Percentiles rank a stretch among this genome's conserved stretches.
Evolutionary conservation across 495 filamentous ascomycete genomes (phyloP).

Genomic region (Penicillium antarcticum): DNA sequence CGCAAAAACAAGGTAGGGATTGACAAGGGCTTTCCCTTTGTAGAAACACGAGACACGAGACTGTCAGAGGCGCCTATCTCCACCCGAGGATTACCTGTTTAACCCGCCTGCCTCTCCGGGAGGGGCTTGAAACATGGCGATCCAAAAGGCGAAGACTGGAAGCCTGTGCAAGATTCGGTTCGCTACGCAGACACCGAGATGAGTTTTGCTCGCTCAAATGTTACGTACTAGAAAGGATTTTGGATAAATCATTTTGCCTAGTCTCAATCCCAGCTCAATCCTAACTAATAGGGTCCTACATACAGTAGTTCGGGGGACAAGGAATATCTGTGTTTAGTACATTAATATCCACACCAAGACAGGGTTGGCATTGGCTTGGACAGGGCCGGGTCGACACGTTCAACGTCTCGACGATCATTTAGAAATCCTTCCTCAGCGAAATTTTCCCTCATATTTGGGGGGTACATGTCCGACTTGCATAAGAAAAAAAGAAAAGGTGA

Average conservation of each 20-base stretch:
- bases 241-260: constrained; percentile 1
- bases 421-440: neutral
- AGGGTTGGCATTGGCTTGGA: constrained; percentile 4
- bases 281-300: neutral
- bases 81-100: neutral
- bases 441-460: neutral
- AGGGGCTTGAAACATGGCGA: neutral
- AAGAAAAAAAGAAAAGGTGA: neutral
- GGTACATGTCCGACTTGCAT: neutral
- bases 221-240: neutral
- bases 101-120: neutral
- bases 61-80: neutral
- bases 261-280: neutral
- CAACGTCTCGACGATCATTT: constrained; percentile 12
- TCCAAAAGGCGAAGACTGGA: neutral
- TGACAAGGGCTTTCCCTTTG: neutral
- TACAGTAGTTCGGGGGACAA: neutral
- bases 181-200: constrained; percentile 1
- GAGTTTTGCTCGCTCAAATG: neutral
- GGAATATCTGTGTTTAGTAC: neutral
- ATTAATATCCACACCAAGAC: neutral
- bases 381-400: neutral
- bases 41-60: constrained; percentile 1
- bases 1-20: neutral
- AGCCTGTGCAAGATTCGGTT: neutral